phyloP scores from a whole-genome alignment of 805 yeast genomes.

The Torulaspora indica region DNA sequence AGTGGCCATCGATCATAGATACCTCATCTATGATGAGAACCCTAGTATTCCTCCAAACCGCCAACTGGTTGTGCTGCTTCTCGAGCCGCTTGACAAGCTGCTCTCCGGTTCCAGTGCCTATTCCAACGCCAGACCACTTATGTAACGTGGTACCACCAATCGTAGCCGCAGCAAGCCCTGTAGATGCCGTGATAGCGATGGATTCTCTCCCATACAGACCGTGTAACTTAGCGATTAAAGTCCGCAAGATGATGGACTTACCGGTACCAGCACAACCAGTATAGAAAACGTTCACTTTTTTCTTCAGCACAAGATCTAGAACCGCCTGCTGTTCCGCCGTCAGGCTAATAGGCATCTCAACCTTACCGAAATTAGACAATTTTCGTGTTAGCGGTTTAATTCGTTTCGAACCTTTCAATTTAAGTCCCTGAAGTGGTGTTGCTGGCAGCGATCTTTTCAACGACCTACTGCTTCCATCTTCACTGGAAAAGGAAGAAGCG shows the following conservation, averaged over 20 bases:
- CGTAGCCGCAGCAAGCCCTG: constrained; percentile 93
- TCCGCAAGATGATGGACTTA: constrained; percentile 63
- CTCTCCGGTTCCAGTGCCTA: constrained; percentile 53
- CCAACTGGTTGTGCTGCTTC: constrained; percentile 17
- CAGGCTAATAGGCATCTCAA: constrained; percentile 17
- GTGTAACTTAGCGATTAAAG: constrained; percentile 54
- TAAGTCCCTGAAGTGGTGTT: constrained; percentile 19
- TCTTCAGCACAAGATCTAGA: constrained; percentile 47
- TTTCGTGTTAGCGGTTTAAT: constrained; percentile 11
- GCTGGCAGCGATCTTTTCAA: constrained; percentile 16
- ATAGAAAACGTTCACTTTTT: constrained; percentile 55
- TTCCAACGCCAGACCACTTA: constrained; percentile 79
- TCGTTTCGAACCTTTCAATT: constrained; percentile 18
- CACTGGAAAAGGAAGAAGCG: background rate
- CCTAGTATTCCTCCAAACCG: constrained; percentile 56
- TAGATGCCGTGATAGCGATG: constrained; percentile 90
- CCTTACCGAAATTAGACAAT: constrained; percentile 11
- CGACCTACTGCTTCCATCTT: constrained; percentile 3
- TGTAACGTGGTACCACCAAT: constrained; percentile 90
- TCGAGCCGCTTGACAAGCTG: constrained; percentile 35
- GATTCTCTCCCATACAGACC: constrained; percentile 41
- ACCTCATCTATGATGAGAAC: constrained; percentile 87
- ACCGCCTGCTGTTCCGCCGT: constrained; percentile 51
- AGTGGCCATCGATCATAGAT: constrained; percentile 83
- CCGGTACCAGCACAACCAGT: constrained; percentile 91